Evolutionary conservation across 345 rosid genomes (phyloP), one percentile per base, ranked within the genome.

Genomic region (Eucalyptus urophylla): DNA sequence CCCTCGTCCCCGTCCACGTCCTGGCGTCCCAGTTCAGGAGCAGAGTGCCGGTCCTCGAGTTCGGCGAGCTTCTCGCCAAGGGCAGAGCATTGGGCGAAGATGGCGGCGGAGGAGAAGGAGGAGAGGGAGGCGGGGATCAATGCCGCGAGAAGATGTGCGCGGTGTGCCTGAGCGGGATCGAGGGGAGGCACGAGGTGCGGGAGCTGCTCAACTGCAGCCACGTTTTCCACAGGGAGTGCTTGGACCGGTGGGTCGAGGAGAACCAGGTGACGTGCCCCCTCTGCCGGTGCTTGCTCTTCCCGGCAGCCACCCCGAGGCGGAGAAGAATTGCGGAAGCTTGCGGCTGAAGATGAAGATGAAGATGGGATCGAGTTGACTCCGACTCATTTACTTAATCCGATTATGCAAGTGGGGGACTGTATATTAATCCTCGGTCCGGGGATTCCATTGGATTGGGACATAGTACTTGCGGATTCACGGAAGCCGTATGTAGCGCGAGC

Each of bases 211-310:
- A 91, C 86, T 94, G 95, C 80, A 31, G 31, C 69, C 94, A 94
- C 90, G 92, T 92, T 89, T 94, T 93, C 87, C 96, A 93, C 72
- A 88, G 76, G 86, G 91, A 86, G 33, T 94, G 95, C 91, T 47
- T 94, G 76, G 95, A 94, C 54, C 19, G 87, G 24, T 93, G 96
- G 94, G 90, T 94, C 16, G 92, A 93, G 76, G 87, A 81, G 85
- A 93, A 91, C 40, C 90, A 88, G 88, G 93, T 94, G 76, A 93
- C 95, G 40, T 93, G 95, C 89, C 96, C 96, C 15, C 87, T 92
- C 13, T 94, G 95, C 86, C 90, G 95, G 67, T 90, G 93, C 65
- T 47, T 90, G 87, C 91, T 93, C 47, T 90, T 87, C 88, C 94
- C 94, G 6, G 62, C 87, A 49, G 29, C 76, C 47, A 65, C 86